Conservation (phyloP, 768 basidiomycete species). For the Mycena belliarum region DNA sequence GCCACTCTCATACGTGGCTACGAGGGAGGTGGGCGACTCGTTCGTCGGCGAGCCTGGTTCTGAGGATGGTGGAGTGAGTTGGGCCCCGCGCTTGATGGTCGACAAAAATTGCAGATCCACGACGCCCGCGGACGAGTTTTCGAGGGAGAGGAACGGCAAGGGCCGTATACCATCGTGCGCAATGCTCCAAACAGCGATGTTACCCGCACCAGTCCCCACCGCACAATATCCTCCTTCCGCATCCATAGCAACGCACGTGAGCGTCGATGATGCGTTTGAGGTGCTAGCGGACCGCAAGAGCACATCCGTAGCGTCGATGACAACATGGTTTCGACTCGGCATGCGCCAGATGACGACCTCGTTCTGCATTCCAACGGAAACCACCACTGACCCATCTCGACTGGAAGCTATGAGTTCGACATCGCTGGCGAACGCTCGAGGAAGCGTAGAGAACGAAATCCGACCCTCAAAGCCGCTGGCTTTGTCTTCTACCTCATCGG, state of each 20-base stretch:
- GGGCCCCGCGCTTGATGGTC: slow-evolving; percentile 11
- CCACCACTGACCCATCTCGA: slow-evolving; percentile 61
- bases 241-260: slow-evolving; percentile 67
- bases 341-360: slow-evolving; percentile 72
- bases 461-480: slow-evolving; percentile 39
- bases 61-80: slow-evolving; percentile 26
- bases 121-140: slow-evolving; percentile 48
- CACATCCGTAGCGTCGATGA: slow-evolving; percentile 54
- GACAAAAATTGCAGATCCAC: slow-evolving; percentile 54
- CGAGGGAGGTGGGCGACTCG: slow-evolving; percentile 30
- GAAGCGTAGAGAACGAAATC: slow-evolving; percentile 66
- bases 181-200: slow-evolving; percentile 65
- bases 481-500: slow-evolving; percentile 30
- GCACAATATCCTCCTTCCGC: slow-evolving; percentile 63
- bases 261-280: slow-evolving; percentile 46
- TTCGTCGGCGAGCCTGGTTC: slow-evolving; percentile 35
- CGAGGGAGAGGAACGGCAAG: slow-evolving; percentile 43
- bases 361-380: slow-evolving; percentile 77
- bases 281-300: slow-evolving; percentile 52
- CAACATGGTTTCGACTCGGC: slow-evolving; percentile 39
- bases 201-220: slow-evolving; percentile 69
- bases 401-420: slow-evolving; percentile 79
- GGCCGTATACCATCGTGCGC: slow-evolving; percentile 36
- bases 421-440: slow-evolving; percentile 81
- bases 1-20: slow-evolving; percentile 63